Evolutionary conservation across 176 grass and related monocot genomes (phyloP), one percentile per base, ranked within the genome.

Genomic region (Raddia guianensis): DNA sequence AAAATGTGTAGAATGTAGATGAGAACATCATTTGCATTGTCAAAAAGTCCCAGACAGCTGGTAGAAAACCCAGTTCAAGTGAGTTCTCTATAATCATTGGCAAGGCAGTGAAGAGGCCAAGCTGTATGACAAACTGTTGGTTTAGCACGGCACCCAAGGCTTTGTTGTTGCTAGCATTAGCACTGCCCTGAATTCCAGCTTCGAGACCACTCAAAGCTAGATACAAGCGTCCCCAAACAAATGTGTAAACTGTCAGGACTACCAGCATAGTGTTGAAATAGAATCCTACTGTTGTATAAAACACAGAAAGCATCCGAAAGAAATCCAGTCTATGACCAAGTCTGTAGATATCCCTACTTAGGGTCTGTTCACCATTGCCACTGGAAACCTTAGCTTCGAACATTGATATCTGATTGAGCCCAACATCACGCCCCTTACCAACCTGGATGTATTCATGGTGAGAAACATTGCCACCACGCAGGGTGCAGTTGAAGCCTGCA

Each of bases 261-360:
- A 98, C 90, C 81, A 98, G 65, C 95, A 95, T 98, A 66, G 95
- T 98, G 78, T 98, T 98, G 75, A 95, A 98, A 70, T 98, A 98
- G 86, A 98, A 98, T 63, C 95, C 95, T 45, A 98, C 75, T 60
- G 95, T 98, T 49, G 95, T 98, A 84, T 95, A 98, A 74, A 95
- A 98, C 27, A 98, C 92, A 66, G 92, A 95, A 57, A 98, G 88
- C 90, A 93, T 98, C 54, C 90, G 69, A 20, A 98, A 98, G 76
- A 98, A 98, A 80, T 98, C 95, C 65, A 94, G 74, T 83, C 92
- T 94, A 83, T 98, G 95, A 59, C 95, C 95, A 81, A 98, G 91
- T 59, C 95, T 79, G 40, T 98, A 98, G 59, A 98, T 72, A 68
- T 98, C 95, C 89, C 95, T 90, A 81, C 95, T 98, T 73, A 98